Evolutionary conservation across 768 basidiomycete genomes (phyloP), one percentile per base, ranked within the genome.

Genomic region (Rickenella mellea): DNA sequence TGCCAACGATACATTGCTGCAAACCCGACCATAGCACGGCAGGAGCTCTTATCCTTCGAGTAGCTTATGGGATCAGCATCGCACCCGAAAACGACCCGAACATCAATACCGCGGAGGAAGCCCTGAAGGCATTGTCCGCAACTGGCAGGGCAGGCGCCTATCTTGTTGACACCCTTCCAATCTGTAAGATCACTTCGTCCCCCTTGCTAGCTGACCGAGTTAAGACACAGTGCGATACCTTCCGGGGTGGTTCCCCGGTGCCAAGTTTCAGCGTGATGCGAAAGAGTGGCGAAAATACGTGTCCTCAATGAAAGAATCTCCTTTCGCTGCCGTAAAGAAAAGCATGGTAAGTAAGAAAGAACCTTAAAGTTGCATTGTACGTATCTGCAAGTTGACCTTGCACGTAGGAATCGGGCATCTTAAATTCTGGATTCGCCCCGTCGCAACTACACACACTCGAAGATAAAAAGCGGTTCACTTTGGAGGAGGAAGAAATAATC

Each of bases 401-500:
- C n/a, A n/a, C n/a, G n/a, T n/a, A n/a, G n/a, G n/a, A n/a, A n/a
- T n/a, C n/a, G n/a, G n/a, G n/a, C n/a, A n/a, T n/a, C n/a, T n/a
- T n/a, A n/a, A n/a, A n/a, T n/a, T n/a, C n/a, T n/a, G n/a, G n/a
- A n/a, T n/a, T n/a, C n/a, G n/a, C n/a, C n/a, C n/a, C n/a, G n/a
- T n/a, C n/a, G n/a, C n/a, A n/a, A n/a, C n/a, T n/a, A n/a, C n/a
- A n/a, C n/a, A n/a, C n/a, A n/a, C n/a, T 74, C 33, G 66, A 70
- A 48, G 54, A 60, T 22, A 61, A 65, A 43, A 63, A 60, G 12
- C 55, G 50, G 33, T 48, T 67, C 39, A 53, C 57, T 35, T 53
- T 51, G 17, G 69, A 69, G 52, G 69, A 70, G 30, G 72, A 74
- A 48, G 64, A 69, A 44, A 68, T 73, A 54, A 75, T 76, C 52